Evolutionary conservation across 73 alveolate genomes (phyloP).

Genomic region (Stentor roeselii): DNA sequence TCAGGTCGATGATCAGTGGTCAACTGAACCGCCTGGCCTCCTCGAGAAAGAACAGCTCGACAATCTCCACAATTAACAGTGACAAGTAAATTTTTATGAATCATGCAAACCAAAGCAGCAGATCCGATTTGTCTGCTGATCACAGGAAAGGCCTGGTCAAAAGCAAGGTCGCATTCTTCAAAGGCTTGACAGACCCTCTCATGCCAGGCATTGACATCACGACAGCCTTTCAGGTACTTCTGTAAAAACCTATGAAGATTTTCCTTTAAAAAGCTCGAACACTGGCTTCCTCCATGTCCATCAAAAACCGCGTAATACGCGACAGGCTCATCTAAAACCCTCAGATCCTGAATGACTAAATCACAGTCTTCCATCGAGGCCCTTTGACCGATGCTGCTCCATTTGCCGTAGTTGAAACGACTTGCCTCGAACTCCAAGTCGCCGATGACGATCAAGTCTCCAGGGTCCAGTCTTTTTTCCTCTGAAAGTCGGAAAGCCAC

Average conservation of each 20-base stretch:
- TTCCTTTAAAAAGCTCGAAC: conserved; percentile 26
- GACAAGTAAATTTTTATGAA: conserved; percentile 54
- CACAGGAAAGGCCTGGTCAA: conserved; percentile 32
- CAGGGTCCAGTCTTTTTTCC: conserved; percentile 46
- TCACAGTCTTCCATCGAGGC: conserved; percentile 53
- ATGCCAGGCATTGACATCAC: conserved; percentile 36
- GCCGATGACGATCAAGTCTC: conserved; percentile 58
- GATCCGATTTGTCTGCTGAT: conserved; percentile 58
- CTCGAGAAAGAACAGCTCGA: conserved; percentile 67
- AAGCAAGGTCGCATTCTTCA: conserved; percentile 48
- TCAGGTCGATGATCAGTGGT: conserved; percentile 78
- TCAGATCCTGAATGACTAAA: conserved; percentile 41
- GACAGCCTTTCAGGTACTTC: conserved; percentile 32
- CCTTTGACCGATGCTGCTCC: conserved; percentile 51
- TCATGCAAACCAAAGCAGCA: conserved; percentile 53
- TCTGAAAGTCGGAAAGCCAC: conserved; percentile 46
- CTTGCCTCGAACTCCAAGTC: conserved; percentile 52
- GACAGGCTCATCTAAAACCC: conserved; percentile 38
- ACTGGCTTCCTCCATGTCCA: conserved; percentile 27
- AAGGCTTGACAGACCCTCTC: conserved; percentile 35
- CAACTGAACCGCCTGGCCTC: conserved; percentile 73
- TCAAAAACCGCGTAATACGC: conserved; percentile 21
- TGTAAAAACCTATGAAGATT: conserved; percentile 22
- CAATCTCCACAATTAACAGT: conserved; percentile 86
- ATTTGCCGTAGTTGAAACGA: conserved; percentile 51